A percentile compares a stretch with the other conserved stretches of the same genome.
phyloP scores from a whole-genome alignment of 2,329 filamentous ascomycete genomes.

The Xylariaceae sp. region DNA sequence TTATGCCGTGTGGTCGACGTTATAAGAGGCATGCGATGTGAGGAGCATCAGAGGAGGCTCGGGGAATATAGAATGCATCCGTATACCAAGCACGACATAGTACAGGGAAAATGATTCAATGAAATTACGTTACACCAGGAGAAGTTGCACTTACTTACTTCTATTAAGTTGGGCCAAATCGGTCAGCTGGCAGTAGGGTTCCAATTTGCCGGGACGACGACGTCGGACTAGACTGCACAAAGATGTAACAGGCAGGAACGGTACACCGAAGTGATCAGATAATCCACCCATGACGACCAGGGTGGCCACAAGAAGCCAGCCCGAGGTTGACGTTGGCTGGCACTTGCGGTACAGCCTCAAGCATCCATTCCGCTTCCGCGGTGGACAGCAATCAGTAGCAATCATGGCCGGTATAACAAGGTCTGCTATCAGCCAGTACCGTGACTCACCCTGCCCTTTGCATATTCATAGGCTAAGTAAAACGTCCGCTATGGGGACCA shows the following conservation, averaged over 20 bases:
- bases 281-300: no score
- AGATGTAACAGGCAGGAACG: no score
- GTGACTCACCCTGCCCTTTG: no score
- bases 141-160: no score
- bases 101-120: no score
- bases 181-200: not conserved
- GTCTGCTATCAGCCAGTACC: not conserved
- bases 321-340: not conserved
- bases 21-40: not conserved
- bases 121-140: no score
- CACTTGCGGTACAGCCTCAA: not conserved
- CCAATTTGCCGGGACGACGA: constrained; percentile 1
- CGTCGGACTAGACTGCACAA: no score
- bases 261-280: no score
- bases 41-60: not conserved
- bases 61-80: not conserved
- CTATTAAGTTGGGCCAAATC: not conserved
- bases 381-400: not conserved
- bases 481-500: no score
- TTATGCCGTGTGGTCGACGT: no score
- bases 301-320: not conserved
- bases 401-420: not conserved
- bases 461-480: not conserved
- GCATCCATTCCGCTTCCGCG: not conserved
- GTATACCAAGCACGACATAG: no score